A percentile compares a stretch with the other conserved stretches of the same genome.
These are phyloP conservation scores for Seminavis robusta DNA, from an alignment of 108 stramenopile genomes.

Conservation along the genomic window DNA sequence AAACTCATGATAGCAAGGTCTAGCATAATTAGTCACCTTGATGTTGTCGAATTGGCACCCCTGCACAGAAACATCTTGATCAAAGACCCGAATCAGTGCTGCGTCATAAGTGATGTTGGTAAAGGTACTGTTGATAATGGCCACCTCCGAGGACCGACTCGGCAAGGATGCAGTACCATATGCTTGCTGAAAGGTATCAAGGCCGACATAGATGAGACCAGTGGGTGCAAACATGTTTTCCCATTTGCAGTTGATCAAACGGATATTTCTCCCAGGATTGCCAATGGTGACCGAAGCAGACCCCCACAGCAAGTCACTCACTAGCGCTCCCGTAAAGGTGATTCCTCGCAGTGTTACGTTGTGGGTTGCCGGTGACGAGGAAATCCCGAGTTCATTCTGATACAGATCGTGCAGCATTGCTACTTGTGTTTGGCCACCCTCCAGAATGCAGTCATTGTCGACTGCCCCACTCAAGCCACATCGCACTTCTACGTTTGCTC, in stretches of 20 bases:
- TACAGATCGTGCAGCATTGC: not conserved
- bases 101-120: conserved; percentile 1
- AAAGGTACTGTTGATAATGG: conserved; percentile 1
- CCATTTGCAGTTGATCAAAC: conserved; percentile 10
- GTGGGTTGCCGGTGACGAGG: conserved; percentile 1
- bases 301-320: not conserved
- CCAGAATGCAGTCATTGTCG: conserved; percentile 11
- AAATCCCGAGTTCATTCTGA: too few relatives aligned
- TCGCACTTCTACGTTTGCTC: conserved; percentile 3
- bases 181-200: not conserved
- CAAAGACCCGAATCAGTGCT: not conserved
- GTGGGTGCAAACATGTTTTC: not conserved
- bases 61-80: conserved; percentile 1
- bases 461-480: conserved; percentile 11
- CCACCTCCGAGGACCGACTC: not conserved
- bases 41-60: not conserved
- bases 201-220: conserved; percentile 3
- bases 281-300: not conserved
- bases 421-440: conserved; percentile 11
- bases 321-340: conserved; percentile 6
- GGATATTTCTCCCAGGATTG: conserved; percentile 1
- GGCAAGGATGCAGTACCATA: not conserved
- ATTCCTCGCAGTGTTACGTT: not conserved
- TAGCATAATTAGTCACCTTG: too few relatives aligned
- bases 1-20: too few relatives aligned